Evolutionary conservation across 768 basidiomycete species (phyloP), one percentile per base, ranked within the genome.

Genomic region (Tephrocybe sp.): DNA sequence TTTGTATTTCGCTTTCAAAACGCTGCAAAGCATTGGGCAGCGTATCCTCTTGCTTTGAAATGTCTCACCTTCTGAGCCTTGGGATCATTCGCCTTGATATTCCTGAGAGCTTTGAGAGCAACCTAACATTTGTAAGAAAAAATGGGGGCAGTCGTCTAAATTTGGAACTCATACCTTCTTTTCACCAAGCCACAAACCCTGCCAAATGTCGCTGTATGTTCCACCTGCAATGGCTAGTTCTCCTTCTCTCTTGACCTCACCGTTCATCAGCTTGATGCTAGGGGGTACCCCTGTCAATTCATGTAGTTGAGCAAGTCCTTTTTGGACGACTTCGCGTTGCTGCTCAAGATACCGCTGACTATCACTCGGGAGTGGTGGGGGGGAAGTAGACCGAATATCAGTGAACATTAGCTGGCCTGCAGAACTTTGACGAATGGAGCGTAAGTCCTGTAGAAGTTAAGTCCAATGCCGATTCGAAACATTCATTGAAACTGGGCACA

Each of bases 71-170:
- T 71, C 51, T 70, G 59, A 1, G 75, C 67, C 55, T 62, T 72
- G 18, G 70, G 65, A 55, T 79, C 73, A 8, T 69, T 60, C 10
- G 72, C 66, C 53, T 69, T 73, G 36, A 80, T 58, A 52, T 75
- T 67, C 47, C 78, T 72, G 5, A 83, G 52, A 11, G 74, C 74
- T 54, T 83, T 84, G 43, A 84, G 58, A 9, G 83, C 83, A 33
- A 83, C 81, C 80, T 82, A 24, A n/a, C n/a, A n/a, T n/a, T n/a
- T n/a, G n/a, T n/a, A n/a, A n/a, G n/a, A n/a, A n/a, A n/a, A n/a
- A n/a, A n/a, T n/a, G n/a, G n/a, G n/a, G n/a, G n/a, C n/a, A n/a
- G n/a, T n/a, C n/a, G n/a, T n/a, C n/a, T n/a, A n/a, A n/a, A n/a
- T n/a, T n/a, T n/a, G n/a, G n/a, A 8, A 47, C 15, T 48, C 18